Conservation (phyloP, 208 protist genomes). For the Leishmania tropica region DNA sequence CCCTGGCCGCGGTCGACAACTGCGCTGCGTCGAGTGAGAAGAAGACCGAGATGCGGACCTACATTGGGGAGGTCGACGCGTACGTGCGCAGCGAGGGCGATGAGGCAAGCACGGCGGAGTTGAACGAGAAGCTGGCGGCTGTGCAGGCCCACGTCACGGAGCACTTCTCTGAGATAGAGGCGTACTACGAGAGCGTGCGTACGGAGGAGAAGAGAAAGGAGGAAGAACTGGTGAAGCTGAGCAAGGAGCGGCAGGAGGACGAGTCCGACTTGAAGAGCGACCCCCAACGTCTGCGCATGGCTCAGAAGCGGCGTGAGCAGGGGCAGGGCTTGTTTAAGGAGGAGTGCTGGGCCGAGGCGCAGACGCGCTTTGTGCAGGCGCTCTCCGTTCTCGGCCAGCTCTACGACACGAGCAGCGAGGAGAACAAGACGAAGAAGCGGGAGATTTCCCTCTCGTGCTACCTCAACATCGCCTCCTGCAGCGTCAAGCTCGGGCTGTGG, state of each 20-base stretch:
- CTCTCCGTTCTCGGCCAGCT: constrained; percentile 64
- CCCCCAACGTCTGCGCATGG: constrained; percentile 71
- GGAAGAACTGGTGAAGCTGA: constrained; percentile 50
- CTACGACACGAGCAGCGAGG: constrained; percentile 62
- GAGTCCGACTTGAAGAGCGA: constrained; percentile 73
- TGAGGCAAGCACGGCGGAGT: constrained; percentile 22
- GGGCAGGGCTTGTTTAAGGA: constrained; percentile 72
- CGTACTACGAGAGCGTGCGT: constrained; percentile 36
- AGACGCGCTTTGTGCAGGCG: constrained; percentile 77
- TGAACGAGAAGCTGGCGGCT: constrained; percentile 27
- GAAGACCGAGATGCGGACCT: constrained; percentile 29
- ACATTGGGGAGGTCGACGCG: constrained; percentile 40
- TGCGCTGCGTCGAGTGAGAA: constrained; percentile 29
- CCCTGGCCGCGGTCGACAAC: constrained; percentile 36
- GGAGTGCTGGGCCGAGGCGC: constrained; percentile 68
- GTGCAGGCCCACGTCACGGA: constrained; percentile 38
- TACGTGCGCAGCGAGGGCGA: constrained; percentile 53
- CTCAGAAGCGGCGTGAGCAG: constrained; percentile 73
- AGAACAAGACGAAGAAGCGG: constrained; percentile 49
- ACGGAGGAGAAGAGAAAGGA: constrained; percentile 47
- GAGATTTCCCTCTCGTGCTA: constrained; percentile 79
- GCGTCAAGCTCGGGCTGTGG: constrained; percentile 68
- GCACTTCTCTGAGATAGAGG: constrained; percentile 41
- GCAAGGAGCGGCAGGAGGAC: constrained; percentile 50
- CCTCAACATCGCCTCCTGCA: constrained; percentile 82